phyloP scores from a whole-genome alignment of 192 early-diverging fungal genomes.

The Haplosporangium gracile region DNA sequence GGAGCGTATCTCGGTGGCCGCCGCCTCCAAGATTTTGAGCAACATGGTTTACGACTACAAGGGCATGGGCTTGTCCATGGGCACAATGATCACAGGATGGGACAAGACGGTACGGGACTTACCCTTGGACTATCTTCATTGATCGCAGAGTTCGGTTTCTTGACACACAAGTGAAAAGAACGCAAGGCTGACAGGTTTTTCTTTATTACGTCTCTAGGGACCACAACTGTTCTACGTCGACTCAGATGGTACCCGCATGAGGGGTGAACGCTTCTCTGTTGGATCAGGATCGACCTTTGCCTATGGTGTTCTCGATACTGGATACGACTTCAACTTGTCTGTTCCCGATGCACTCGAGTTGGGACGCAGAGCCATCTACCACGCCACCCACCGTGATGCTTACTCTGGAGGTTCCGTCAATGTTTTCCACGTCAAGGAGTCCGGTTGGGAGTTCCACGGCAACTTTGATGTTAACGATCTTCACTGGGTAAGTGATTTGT shows the following conservation, averaged over 20 bases:
- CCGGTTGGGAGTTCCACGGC: conserved; percentile 91
- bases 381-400: conserved; percentile 96
- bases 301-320: conserved; percentile 96
- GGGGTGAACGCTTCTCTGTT: conserved; percentile 93
- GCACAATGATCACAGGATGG: conserved; percentile 99
- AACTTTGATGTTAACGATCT: conserved; percentile 88
- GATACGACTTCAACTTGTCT: conserved; percentile 85
- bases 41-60: conserved; percentile 99
- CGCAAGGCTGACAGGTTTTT: background rate
- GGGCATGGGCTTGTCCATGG: conserved; percentile 99
- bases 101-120: conserved; percentile 83
- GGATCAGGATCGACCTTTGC: conserved; percentile 99
- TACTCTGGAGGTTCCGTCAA: conserved; percentile 91
- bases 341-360: conserved; percentile 92
- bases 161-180: background rate
- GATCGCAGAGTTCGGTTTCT: background rate
- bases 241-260: conserved; percentile 91
- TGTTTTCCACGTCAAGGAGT: conserved; percentile 91
- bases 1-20: conserved; percentile 98
- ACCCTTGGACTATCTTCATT: background rate
- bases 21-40: conserved; percentile 95
- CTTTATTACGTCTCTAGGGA: conserved; percentile 64
- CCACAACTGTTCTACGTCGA: conserved; percentile 98
- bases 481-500: conserved; percentile 69
- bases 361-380: conserved; percentile 92